Conservation (phyloP, 2,329 filamentous ascomycete genomes). For the Macroventuria anomochaeta region DNA sequence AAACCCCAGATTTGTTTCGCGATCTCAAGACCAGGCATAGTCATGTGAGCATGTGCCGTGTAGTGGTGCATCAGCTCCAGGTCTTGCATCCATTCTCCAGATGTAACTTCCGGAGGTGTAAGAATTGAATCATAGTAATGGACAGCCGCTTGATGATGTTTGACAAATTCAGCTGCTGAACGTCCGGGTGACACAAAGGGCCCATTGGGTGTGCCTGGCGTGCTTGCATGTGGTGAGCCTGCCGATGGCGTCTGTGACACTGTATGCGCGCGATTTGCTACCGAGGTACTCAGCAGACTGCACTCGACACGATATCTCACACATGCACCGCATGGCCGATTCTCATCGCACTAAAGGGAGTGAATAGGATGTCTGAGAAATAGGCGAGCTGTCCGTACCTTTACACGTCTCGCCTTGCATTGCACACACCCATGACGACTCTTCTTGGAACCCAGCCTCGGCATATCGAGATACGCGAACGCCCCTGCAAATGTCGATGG, state of each 20-base stretch:
- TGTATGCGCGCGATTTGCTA: not conserved
- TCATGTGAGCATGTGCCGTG: slow-evolving; percentile 33
- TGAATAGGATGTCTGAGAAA: not conserved
- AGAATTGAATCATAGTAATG: not conserved
- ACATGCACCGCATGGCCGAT: slow-evolving; percentile 37
- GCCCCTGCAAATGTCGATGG: not conserved
- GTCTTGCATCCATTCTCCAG: slow-evolving; percentile 33
- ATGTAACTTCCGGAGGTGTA: not conserved
- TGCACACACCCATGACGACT: slow-evolving; percentile 35
- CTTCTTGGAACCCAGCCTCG: slow-evolving; percentile 34
- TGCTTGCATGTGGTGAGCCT: slow-evolving; percentile 1
- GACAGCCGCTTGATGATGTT: not conserved
- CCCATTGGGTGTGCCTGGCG: slow-evolving; percentile 3
- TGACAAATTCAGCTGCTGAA: not conserved
- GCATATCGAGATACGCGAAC: slow-evolving; percentile 18
- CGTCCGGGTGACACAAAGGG: slow-evolving; percentile 13
- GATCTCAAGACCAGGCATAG: slow-evolving; percentile 31
- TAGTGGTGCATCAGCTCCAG: slow-evolving; percentile 41
- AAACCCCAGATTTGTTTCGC: slow-evolving; percentile 43
- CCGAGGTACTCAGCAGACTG: slow-evolving; percentile 28
- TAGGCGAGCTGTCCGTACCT: slow-evolving; percentile 20
- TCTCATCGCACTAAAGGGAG: slow-evolving; percentile 39
- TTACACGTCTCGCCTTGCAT: slow-evolving; percentile 39
- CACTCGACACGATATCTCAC: slow-evolving; percentile 37
- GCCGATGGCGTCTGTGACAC: slow-evolving; percentile 9